phyloP scores from a whole-genome alignment of 2,329 filamentous ascomycete species.

The Trichoderma citrinoviride region DNA sequence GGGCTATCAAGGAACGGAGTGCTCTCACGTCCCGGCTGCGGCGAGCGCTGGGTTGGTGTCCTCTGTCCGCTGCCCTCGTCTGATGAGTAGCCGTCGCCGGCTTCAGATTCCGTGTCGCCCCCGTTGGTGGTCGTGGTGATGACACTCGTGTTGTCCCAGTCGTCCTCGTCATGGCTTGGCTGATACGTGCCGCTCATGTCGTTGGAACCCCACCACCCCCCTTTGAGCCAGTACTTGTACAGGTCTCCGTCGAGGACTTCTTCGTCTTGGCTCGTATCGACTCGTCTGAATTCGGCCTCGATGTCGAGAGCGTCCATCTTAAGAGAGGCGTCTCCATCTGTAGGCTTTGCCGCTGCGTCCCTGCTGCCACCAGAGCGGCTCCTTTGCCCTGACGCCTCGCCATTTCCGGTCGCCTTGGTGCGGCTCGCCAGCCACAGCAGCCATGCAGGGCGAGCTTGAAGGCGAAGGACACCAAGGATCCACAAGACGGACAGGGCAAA shows the following conservation, averaged over 20 bases:
- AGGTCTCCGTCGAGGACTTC: slow-evolving; percentile 68
- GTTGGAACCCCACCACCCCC: slow-evolving; percentile 79
- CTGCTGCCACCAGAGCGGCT: not conserved
- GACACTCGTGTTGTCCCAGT: slow-evolving; percentile 77
- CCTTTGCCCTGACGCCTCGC: not conserved
- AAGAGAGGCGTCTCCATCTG: not conserved
- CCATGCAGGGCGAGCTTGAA: slow-evolving; percentile 45
- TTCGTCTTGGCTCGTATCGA: slow-evolving; percentile 51
- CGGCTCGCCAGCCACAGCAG: slow-evolving; percentile 54
- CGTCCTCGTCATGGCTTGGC: slow-evolving; percentile 52
- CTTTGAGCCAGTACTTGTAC: slow-evolving; percentile 80
- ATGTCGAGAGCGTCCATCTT: slow-evolving; percentile 57
- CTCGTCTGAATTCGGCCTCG: slow-evolving; percentile 71
- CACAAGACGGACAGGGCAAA: slow-evolving; percentile 44
- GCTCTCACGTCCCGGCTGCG: slow-evolving; percentile 45
- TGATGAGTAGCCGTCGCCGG: slow-evolving; percentile 48
- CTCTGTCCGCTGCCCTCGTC: slow-evolving; percentile 51
- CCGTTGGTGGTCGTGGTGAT: slow-evolving; percentile 56
- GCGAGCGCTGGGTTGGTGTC: slow-evolving; percentile 71
- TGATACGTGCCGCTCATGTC: slow-evolving; percentile 79
- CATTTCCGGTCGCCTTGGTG: slow-evolving; percentile 31
- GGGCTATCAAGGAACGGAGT: slow-evolving; percentile 61
- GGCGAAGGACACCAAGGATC: slow-evolving; percentile 53
- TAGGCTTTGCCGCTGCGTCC: not conserved
- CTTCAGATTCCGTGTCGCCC: slow-evolving; percentile 34